Conservation (phyloP, 2,329 filamentous ascomycete genomes). For the Fusarium verrucosum region DNA sequence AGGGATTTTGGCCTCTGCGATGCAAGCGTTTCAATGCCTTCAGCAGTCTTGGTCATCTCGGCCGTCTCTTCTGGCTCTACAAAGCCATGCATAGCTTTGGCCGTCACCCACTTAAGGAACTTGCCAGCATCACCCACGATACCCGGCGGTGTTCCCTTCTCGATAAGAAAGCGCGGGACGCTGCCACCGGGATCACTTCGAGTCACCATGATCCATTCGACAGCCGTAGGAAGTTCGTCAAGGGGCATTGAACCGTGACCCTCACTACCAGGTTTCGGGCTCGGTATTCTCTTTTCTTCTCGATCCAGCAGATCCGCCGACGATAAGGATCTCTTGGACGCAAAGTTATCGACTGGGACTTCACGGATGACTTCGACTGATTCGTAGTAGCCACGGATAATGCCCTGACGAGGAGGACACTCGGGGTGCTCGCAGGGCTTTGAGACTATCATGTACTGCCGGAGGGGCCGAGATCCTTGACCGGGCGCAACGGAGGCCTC, state of each 20-base stretch:
- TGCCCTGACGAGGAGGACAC: conserved; percentile 74
- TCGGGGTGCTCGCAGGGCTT: conserved; percentile 83
- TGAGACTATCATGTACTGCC: conserved; percentile 87
- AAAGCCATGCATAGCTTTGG: conserved; percentile 52
- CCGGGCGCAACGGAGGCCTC: conserved; percentile 55
- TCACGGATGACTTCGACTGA: conserved; percentile 92
- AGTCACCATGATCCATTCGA: conserved; percentile 95
- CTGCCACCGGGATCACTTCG: conserved; percentile 88
- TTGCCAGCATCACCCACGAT: conserved; percentile 83
- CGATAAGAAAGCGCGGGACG: conserved; percentile 91
- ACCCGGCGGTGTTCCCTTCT: conserved; percentile 82
- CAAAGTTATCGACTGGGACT: conserved; percentile 66
- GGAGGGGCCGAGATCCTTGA: conserved; percentile 54
- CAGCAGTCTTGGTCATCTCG: conserved; percentile 1
- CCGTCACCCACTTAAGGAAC: conserved; percentile 77
- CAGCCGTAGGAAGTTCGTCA: conserved; percentile 52
- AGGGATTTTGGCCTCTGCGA: conserved; percentile 3
- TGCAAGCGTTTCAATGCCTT: conserved; percentile 5
- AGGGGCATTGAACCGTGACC: conserved; percentile 16
- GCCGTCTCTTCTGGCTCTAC: conserved; percentile 32
- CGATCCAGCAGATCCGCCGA: conserved; percentile 44
- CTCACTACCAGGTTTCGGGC: conserved; percentile 22
- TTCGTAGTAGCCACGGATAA: conserved; percentile 87
- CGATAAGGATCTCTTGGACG: conserved; percentile 47
- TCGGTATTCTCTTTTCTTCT: conserved; percentile 42